Base-by-base conservation (phyloP, 1,139 yeast species). In the Yamadazyma jaroonii region DNA sequence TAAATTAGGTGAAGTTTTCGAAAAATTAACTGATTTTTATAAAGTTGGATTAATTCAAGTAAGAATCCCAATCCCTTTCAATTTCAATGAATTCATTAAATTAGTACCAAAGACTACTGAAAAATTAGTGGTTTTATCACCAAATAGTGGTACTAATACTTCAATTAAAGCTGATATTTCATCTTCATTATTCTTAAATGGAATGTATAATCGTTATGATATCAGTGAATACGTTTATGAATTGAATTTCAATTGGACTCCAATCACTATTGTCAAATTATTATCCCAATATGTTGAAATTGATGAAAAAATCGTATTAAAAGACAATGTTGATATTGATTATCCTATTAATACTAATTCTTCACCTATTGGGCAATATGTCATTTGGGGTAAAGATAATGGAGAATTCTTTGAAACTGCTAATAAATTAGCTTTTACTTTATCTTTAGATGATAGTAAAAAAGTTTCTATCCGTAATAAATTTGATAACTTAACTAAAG, bases 61-160 rank as follows among this genome's bases (percentile, higher is more conserved):
- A 37, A 78, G 96, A 59, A 77, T 87, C 36, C 94, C 95, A 41
- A 66, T 84, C 39, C 92, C 95, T 38, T 84, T 89, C 57, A 79
- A 79, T 49, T 70, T 76, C 31, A 69, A 68, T 29, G 77, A 77
- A 48, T 86, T 89, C 56, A 66, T 76, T 36, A 57, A 67, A 8
- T 53, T 72, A 13, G 64, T 90, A 37, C 94, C 96, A 17, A 43
- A 62, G 3, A 59, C 84, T 4, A 62, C 82, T 25, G 72, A 73
- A 49, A 74, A 74, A 44, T 66, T 89, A 40, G 79, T 85, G 37
- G 83, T 87, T 17, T 67, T 88, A 46, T 58, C 61, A 39, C 62
- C 64, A 28, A 56, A 53, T 22, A 57, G 62, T 34, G 49, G 47
- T 26, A 42, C 47, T 26, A 50, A 65, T 30, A 62, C 78, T 22